phyloP scores from a whole-genome alignment of 2,329 filamentous ascomycete genomes.

The Blastomyces gilchristii region DNA sequence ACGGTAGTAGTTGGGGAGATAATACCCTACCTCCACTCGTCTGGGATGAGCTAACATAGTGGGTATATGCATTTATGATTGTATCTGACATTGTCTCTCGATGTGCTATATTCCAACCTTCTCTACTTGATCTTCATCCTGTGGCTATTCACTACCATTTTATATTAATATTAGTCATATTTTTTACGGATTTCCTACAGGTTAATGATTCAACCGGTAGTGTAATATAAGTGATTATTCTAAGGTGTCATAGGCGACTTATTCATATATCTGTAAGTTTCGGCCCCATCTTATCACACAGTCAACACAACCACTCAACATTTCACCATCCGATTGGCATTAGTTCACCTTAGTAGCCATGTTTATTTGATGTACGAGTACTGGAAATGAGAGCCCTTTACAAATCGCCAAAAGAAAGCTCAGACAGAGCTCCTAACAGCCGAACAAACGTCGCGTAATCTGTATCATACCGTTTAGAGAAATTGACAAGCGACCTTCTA shows the following conservation, averaged over 20 bases:
- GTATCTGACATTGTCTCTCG: background rate
- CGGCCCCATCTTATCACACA: background rate
- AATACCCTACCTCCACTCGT: slow-evolving; percentile 33
- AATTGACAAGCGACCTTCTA: too few relatives aligned
- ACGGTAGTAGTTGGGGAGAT: slow-evolving; percentile 25
- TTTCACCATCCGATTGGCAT: background rate
- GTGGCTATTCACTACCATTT: background rate
- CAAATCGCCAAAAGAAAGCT: background rate
- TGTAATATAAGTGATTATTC: background rate
- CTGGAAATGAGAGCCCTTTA: background rate
- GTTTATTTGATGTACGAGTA: background rate
- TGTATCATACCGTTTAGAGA: too few relatives aligned
- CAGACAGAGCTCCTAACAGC: too few relatives aligned
- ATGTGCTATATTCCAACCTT: background rate
- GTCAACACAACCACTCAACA: background rate
- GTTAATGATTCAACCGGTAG: too few relatives aligned
- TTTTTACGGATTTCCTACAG: background rate
- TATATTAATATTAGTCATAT: background rate
- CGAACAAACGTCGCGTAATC: too few relatives aligned
- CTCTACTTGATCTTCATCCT: background rate
- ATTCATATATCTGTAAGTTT: background rate
- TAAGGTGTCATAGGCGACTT: background rate
- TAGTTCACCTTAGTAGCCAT: background rate
- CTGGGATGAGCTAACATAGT: slow-evolving; percentile 30
- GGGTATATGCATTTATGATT: background rate